Evolutionary conservation across 108 stramenopile genomes (phyloP), one percentile per base, ranked within the genome.

Genomic region (Nitzschia putrida): DNA sequence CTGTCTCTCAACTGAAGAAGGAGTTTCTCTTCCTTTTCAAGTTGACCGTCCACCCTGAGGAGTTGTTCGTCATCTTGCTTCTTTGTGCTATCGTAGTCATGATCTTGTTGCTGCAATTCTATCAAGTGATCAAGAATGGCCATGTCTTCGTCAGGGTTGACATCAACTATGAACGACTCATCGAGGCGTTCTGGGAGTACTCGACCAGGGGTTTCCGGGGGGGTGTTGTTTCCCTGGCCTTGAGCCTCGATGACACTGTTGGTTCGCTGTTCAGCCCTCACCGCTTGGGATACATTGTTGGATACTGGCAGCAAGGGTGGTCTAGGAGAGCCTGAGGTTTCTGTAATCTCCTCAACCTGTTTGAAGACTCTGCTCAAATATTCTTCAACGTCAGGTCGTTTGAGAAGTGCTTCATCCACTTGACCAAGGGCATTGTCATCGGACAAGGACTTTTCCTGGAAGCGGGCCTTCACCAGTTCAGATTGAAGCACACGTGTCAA

Each of bases 141-240:
- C 72, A 95, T 87, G 41, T 95, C 93, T 63, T 88, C 89, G 61
- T 92, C 94, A 8, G 94, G 91, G 64, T 91, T 84, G 45, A 89
- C 81, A 18, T 84, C 83, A 37, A 71, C 85, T 74, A 72, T 79
- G 54, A 82, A 80, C 64, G 68, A 71, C 21, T 69, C 52, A 44
- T 80, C 71, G 42, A 73, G 77, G 9, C 64, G 67, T 57, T 83
- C 71, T 37, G 64, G 45, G 47, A 53, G 12, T 18, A 10, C 7
- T 22, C 53, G 51, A 26, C 9, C 42, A 16, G 65, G 65, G n/a
- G 51, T 66, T 9, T 41, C 44, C 22, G 37, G 43, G 1, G 29
- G 2, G 3, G 2, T 2, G n/a, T 5, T 16, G 18, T 6, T 49
- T 0, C 0, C 37, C 10, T 41, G 44, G 18, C 7, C 1, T 13